Conservation (phyloP, 768 basidiomycete genomes). For the Mycena kentingensis region DNA sequence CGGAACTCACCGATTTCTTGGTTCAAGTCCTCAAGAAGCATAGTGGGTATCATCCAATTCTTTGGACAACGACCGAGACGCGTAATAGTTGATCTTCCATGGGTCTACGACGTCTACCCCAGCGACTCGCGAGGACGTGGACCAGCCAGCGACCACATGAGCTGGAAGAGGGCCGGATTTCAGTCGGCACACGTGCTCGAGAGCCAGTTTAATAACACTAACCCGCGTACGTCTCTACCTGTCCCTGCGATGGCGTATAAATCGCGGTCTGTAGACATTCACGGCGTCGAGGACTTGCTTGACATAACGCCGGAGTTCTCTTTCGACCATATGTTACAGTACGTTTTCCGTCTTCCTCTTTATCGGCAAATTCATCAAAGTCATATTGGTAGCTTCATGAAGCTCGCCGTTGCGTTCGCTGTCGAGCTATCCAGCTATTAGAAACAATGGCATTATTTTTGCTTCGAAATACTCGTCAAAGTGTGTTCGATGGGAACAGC, state of each 20-base stretch:
- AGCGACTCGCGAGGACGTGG: background rate
- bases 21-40: constrained; percentile 15
- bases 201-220: constrained; percentile 49
- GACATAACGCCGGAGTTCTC: constrained; percentile 64
- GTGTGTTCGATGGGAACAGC: background rate
- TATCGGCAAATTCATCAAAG: background rate
- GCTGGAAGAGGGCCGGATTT: constrained; percentile 66
- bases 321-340: constrained; percentile 63
- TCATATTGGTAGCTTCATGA: constrained; percentile 43
- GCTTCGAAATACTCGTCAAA: background rate
- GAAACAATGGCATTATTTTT: background rate
- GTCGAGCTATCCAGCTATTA: constrained; percentile 42
- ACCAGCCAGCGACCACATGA: constrained; percentile 32
- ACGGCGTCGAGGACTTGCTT: constrained; percentile 43
- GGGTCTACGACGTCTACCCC: constrained; percentile 9
- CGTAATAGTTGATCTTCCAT: constrained; percentile 19
- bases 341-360: background rate
- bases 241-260: background rate
- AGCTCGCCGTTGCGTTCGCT: constrained; percentile 54
- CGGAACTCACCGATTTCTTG: constrained; percentile 11
- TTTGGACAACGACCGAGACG: background rate
- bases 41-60: background rate
- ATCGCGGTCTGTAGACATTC: constrained; percentile 3
- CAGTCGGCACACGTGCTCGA: constrained; percentile 61
- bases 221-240: constrained; percentile 50